A percentile compares a stretch with the other conserved stretches of the same genome.
These are phyloP conservation scores for Auricularia auricula-judae DNA, from an alignment of 768 basidiomycete genomes.

Conservation along the genomic window DNA sequence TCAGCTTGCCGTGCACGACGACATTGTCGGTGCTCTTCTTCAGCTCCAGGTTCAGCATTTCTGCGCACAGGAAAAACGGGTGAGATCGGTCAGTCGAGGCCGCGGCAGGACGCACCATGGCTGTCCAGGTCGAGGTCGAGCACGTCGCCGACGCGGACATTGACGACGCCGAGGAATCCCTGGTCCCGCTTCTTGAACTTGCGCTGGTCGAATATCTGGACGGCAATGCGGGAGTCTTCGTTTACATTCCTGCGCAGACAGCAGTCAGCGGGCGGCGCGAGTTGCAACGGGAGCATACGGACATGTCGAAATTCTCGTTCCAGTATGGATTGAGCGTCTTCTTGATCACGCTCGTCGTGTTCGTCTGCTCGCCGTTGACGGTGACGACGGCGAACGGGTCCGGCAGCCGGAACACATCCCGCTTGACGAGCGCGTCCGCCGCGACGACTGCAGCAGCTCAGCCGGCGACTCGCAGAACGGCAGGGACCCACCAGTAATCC, in stretches of 20 bases:
- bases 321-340: slow-evolving; percentile 92
- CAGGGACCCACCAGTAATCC: slow-evolving; percentile 3
- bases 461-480: background rate
- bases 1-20: slow-evolving; percentile 94
- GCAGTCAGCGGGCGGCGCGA: background rate
- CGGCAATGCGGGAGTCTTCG: slow-evolving; percentile 94
- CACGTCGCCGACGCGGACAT: slow-evolving; percentile 81
- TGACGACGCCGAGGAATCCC: slow-evolving; percentile 96
- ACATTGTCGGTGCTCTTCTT: slow-evolving; percentile 99
- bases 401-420: slow-evolving; percentile 91
- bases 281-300: slow-evolving; percentile 16
- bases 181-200: slow-evolving; percentile 99
- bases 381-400: slow-evolving; percentile 98
- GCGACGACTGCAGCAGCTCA: slow-evolving; percentile 61
- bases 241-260: slow-evolving; percentile 64
- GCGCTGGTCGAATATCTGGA: slow-evolving; percentile 98
- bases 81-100: background rate
- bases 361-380: slow-evolving; percentile 94
- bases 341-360: slow-evolving; percentile 94
- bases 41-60: slow-evolving; percentile 93
- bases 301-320: slow-evolving; percentile 99
- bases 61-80: slow-evolving; percentile 28
- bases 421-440: slow-evolving; percentile 89
- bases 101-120: slow-evolving; percentile 54
- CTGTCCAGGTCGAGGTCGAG: slow-evolving; percentile 87